These are phyloP conservation scores for Colletotrichum sp. DNA, from an alignment of 2,329 filamentous ascomycete genomes.

Conservation along the genomic window DNA sequence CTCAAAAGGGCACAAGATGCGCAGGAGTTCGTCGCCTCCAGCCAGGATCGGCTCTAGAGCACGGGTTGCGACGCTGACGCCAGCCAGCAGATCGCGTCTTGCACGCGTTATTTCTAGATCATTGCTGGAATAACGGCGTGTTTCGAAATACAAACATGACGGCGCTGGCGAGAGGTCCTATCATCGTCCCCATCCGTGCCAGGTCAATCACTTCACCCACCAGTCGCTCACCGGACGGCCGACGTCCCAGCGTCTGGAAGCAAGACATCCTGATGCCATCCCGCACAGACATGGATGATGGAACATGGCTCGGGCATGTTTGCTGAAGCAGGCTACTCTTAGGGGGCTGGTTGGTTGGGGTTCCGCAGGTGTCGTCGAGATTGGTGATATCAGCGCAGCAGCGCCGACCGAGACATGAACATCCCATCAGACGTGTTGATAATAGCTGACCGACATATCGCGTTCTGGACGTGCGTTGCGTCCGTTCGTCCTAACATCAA, in stretches of 20 bases:
- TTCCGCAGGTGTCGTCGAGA: background rate
- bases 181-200: background rate
- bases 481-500: background rate
- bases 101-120: background rate
- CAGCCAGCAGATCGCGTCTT: background rate
- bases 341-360: background rate
- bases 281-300: slow-evolving; percentile 11
- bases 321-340: background rate
- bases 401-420: background rate
- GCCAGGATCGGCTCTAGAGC: background rate
- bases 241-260: background rate
- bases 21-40: background rate
- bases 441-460: background rate
- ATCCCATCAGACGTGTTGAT: background rate
- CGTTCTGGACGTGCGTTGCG: background rate
- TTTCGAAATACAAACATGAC: slow-evolving; percentile 12
- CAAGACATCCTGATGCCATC: slow-evolving; percentile 11
- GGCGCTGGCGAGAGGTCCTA: background rate
- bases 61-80: background rate
- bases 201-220: background rate
- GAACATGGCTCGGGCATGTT: background rate
- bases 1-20: background rate
- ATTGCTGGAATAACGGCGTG: background rate
- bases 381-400: background rate
- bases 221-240: background rate